Evolutionary conservation across 2,329 filamentous ascomycete genomes (phyloP).

Genomic region (Aureobasidium pullulans): DNA sequence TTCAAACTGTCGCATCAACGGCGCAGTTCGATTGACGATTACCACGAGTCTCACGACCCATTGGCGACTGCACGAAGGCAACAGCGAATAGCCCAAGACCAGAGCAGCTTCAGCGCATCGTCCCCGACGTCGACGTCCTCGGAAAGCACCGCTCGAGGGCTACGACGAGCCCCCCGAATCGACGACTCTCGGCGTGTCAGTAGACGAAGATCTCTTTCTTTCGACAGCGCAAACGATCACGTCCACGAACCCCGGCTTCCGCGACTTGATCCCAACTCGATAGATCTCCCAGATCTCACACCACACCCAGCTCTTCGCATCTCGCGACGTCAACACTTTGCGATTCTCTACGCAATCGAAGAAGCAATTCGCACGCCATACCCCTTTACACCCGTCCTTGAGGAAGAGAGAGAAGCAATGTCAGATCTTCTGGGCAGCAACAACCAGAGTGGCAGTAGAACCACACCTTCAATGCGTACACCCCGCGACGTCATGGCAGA

Average conservation of each 20-base stretch:
- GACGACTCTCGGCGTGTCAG: slow-evolving; percentile 35
- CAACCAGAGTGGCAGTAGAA: slow-evolving; percentile 51
- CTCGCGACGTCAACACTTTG: slow-evolving; percentile 77
- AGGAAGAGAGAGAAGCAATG: slow-evolving; percentile 89
- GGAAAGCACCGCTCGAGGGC: slow-evolving; percentile 41
- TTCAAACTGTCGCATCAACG: slow-evolving; percentile 14
- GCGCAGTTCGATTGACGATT: slow-evolving; percentile 32
- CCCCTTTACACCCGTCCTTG: slow-evolving; percentile 72
- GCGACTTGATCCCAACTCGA: slow-evolving; percentile 25
- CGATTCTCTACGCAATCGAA: slow-evolving; percentile 87
- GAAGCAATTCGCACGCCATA: slow-evolving; percentile 79
- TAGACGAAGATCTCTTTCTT: slow-evolving; percentile 36
- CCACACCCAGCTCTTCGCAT: slow-evolving; percentile 57
- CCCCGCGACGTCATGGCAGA: slow-evolving; percentile 90
- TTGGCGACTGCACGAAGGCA: slow-evolving; percentile 25
- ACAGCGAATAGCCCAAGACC: slow-evolving; percentile 21
- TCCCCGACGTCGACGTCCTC: slow-evolving; percentile 47
- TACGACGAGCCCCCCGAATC: slow-evolving; percentile 48
- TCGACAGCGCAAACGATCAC: slow-evolving; percentile 30
- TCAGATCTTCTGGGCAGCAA: slow-evolving; percentile 63
- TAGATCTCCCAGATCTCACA: slow-evolving; percentile 26
- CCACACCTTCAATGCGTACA: slow-evolving; percentile 54
- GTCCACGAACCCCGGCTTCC: slow-evolving; percentile 17
- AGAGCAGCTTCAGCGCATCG: slow-evolving; percentile 8
- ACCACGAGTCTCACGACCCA: slow-evolving; percentile 46